Conservation (phyloP, 768 basidiomycete species). For the Termitomyces heimii region DNA sequence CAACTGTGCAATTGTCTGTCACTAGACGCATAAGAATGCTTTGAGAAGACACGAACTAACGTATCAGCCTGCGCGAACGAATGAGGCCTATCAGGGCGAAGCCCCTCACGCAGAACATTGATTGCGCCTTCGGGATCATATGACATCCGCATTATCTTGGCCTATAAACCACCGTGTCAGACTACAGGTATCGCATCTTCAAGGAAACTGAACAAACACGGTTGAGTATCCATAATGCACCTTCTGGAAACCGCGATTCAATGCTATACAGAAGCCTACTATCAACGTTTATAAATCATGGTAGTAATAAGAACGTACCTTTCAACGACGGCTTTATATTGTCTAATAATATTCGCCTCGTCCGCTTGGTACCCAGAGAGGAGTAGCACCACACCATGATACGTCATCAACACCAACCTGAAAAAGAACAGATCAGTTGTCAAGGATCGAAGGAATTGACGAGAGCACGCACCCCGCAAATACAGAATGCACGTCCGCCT, state of each 20-base stretch:
- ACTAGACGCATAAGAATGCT: background rate
- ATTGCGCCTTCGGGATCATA: conserved; percentile 62
- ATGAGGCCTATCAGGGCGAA: conserved; percentile 45
- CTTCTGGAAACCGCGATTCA: conserved; percentile 53
- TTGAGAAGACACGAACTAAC: conserved; percentile 36
- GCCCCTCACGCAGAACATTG: conserved; percentile 48
- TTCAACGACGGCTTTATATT: conserved; percentile 61
- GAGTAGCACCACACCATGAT: conserved; percentile 65
- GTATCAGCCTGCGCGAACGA: conserved; percentile 70
- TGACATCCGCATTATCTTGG: conserved; percentile 2
- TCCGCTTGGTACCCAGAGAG: conserved; percentile 75
- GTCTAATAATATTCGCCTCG: conserved; percentile 53
- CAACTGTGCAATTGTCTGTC: conserved; percentile 31
- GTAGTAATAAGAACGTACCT: conserved; percentile 30
- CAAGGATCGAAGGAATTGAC: background rate
- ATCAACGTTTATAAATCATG: background rate
- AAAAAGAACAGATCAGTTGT: background rate
- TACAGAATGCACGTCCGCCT: conserved; percentile 66
- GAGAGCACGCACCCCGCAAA: conserved; percentile 58
- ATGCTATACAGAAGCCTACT: conserved; percentile 30
- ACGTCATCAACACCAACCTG: conserved; percentile 78
- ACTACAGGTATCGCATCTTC: background rate
- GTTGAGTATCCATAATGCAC: conserved; percentile 71
- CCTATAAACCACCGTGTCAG: background rate
- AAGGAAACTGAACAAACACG: conserved; percentile 32